A percentile compares a stretch with the other conserved stretches of the same genome.
These are phyloP conservation scores for Auriscalpium vulgare DNA, from an alignment of 768 basidiomycete species.

Conservation along the genomic window DNA sequence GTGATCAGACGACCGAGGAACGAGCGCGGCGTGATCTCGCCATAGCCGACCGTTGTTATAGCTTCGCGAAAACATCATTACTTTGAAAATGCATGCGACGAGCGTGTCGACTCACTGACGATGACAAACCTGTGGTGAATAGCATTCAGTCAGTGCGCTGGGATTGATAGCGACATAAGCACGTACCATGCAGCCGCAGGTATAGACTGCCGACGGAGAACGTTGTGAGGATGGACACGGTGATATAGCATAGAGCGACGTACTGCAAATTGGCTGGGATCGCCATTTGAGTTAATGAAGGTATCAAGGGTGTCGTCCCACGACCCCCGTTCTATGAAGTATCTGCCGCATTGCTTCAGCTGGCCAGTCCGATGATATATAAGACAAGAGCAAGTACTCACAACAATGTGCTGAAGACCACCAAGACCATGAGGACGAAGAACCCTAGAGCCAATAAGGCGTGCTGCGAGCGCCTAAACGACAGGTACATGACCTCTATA, in stretches of 20 bases:
- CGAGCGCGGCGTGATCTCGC: conserved; percentile 85
- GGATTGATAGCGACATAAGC: conserved; percentile 12
- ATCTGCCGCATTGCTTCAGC: conserved; percentile 32
- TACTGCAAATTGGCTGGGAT: conserved; percentile 72
- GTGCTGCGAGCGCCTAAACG: conserved; percentile 78
- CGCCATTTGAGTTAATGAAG: conserved; percentile 82
- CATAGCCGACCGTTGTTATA: conserved; percentile 87
- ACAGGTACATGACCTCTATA: conserved; percentile 89
- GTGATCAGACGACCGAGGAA: conserved; percentile 84
- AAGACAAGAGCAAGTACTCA: conserved; percentile 26
- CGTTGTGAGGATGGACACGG: neutral
- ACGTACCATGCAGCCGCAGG: conserved; percentile 74
- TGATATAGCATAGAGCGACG: conserved; percentile 14
- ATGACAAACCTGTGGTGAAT: conserved; percentile 50
- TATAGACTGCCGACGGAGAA: conserved; percentile 39
- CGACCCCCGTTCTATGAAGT: conserved; percentile 84
- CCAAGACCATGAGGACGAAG: conserved; percentile 81
- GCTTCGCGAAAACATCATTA: conserved; percentile 32
- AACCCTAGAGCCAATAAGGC: conserved; percentile 82
- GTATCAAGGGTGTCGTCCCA: conserved; percentile 79
- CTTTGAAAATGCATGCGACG: neutral
- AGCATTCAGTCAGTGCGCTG: neutral
- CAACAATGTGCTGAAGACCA: conserved; percentile 83
- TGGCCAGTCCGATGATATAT: neutral
- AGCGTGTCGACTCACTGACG: conserved; percentile 49